phyloP scores from a whole-genome alignment of 805 yeast species.

The Candida nemodendra region DNA sequence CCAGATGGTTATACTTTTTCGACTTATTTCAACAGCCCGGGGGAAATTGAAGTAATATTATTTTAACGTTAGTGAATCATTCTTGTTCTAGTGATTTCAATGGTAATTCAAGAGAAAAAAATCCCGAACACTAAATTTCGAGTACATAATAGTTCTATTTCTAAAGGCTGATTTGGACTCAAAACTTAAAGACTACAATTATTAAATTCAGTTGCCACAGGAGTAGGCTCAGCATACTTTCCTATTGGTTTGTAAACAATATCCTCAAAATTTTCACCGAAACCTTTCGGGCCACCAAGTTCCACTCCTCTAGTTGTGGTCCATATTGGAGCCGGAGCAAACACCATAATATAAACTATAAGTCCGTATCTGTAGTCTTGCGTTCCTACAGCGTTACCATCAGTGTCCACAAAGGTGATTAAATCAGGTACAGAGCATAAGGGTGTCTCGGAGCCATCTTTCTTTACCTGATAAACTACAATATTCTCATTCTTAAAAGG shows the following conservation, averaged over 20 bases:
- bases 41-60: too few species aligned
- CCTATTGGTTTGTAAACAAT: slow-evolving; percentile 40
- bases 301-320: slow-evolving; percentile 35
- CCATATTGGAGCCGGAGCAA: slow-evolving; percentile 37
- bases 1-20: too few species aligned
- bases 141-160: too few species aligned
- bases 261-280: slow-evolving; percentile 35
- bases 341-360: slow-evolving; percentile 38
- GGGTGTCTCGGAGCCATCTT: slow-evolving; percentile 20
- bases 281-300: slow-evolving; percentile 41
- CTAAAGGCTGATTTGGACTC: too few species aligned
- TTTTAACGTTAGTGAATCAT: too few species aligned
- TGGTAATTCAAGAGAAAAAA: too few species aligned
- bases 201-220: slow-evolving; percentile 55
- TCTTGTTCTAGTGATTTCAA: too few species aligned
- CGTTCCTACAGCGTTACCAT: slow-evolving; percentile 45
- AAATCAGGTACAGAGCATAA: slow-evolving; percentile 43
- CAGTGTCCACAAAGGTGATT: slow-evolving; percentile 38
- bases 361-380: slow-evolving; percentile 45
- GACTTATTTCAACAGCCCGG: too few species aligned
- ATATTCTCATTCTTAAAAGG: slow-evolving; percentile 49
- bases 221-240: slow-evolving; percentile 17
- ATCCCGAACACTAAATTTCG: too few species aligned
- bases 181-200: too few species aligned
- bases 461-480: slow-evolving; percentile 28